Percentiles rank a stretch among this genome's conserved stretches.
Conservation (phyloP, 305 asterid genomes). For the Fraxinus platypoda region DNA sequence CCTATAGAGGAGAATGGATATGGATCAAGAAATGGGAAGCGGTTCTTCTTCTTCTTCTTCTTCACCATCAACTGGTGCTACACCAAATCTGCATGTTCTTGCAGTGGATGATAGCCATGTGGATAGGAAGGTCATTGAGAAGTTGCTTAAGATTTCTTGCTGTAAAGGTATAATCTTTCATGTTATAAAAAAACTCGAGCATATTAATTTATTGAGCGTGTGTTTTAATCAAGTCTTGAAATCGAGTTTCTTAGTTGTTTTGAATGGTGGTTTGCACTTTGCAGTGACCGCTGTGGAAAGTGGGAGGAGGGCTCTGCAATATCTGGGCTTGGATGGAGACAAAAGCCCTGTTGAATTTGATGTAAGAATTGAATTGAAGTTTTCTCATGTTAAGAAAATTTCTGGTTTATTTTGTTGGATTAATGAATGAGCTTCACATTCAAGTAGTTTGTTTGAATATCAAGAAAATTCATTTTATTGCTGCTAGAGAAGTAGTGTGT, state of each 20-base stretch:
- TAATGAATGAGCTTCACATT: not conserved
- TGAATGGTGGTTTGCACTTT: constrained; percentile 31
- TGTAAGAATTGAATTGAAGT: constrained; percentile 37
- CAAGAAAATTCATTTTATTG: not conserved
- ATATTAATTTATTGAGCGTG: not conserved
- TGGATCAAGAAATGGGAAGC: constrained; percentile 24
- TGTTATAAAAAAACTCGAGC: not conserved
- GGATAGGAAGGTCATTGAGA: constrained; percentile 79
- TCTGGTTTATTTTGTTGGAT: not conserved
- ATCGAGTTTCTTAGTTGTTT: not conserved
- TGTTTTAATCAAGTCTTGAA: not conserved
- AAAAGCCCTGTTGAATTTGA: constrained; percentile 51
- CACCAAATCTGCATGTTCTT: constrained; percentile 70
- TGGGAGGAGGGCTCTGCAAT: constrained; percentile 81
- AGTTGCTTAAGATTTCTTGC: constrained; percentile 65
- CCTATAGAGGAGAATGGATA: not conserved
- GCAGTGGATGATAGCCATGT: constrained; percentile 88
- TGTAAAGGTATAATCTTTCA: constrained; percentile 59
- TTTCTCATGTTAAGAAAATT: not conserved
- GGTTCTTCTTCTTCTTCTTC: constrained; percentile 29
- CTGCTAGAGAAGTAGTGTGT: not conserved
- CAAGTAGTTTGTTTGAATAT: not conserved
- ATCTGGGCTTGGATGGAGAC: constrained; percentile 79
- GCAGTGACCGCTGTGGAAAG: constrained; percentile 91
- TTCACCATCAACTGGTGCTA: constrained; percentile 15